These are phyloP conservation scores for Hypseocharis bilobata DNA, from an alignment of 441 rosid genomes.

Conservation along the genomic window DNA sequence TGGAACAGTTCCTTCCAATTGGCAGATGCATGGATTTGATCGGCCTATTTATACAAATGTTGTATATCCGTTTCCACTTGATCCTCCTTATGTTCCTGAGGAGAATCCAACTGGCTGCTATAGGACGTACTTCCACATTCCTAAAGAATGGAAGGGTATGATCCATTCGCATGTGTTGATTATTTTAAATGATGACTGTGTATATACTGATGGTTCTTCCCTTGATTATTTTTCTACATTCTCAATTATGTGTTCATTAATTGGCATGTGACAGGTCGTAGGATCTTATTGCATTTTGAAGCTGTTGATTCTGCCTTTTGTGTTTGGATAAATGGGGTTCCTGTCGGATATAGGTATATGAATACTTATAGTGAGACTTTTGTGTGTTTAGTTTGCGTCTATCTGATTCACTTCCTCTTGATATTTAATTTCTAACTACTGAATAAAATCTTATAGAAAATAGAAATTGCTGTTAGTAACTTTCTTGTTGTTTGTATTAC, in stretches of 20 bases:
- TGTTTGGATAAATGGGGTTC: constrained; percentile 85
- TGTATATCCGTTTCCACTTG: constrained; percentile 62
- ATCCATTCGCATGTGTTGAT: constrained; percentile 12
- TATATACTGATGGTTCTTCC: constrained; percentile 14
- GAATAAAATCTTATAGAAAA: not conserved
- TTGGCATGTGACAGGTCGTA: constrained; percentile 54
- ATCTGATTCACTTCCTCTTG: not conserved
- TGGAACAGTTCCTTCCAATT: constrained; percentile 90
- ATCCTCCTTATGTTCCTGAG: constrained; percentile 73
- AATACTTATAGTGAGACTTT: not conserved
- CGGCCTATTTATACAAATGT: constrained; percentile 81
- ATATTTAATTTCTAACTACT: not conserved
- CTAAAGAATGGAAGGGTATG: constrained; percentile 83
- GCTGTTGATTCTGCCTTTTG: constrained; percentile 94
- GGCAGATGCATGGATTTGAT: constrained; percentile 97
- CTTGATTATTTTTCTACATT: constrained; percentile 2
- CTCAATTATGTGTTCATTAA: constrained; percentile 3
- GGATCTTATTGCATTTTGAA: constrained; percentile 90
- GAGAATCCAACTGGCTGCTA: constrained; percentile 97
- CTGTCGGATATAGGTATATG: constrained; percentile 80
- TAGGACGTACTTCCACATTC: constrained; percentile 71
- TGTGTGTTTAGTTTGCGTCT: not conserved
- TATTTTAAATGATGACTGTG: constrained; percentile 5
- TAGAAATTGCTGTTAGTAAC: not conserved
- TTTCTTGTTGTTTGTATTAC: not conserved